These are phyloP conservation scores for Prunus salicina DNA, from an alignment of 306 rosid species.

Conservation along the genomic window DNA sequence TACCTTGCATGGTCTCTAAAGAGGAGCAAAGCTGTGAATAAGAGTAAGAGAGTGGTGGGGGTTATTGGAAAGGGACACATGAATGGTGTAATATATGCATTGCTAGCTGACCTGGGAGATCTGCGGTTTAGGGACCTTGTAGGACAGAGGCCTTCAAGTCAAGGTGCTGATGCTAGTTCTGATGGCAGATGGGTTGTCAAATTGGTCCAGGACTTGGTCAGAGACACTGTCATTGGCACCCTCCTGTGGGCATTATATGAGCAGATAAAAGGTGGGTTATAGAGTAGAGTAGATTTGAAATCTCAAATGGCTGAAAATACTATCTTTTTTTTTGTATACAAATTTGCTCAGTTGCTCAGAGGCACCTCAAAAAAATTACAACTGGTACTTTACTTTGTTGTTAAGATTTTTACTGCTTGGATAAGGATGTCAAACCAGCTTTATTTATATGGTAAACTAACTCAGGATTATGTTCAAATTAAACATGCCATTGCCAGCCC, in stretches of 20 bases:
- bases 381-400: neutral
- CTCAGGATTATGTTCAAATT: no score
- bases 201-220: slow-evolving; percentile 53
- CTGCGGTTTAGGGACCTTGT: slow-evolving; percentile 71
- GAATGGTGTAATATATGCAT: slow-evolving; percentile 76
- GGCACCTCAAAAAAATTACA: neutral
- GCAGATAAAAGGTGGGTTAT: slow-evolving; percentile 28
- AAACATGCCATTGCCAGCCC: no score
- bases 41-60: slow-evolving; percentile 77
- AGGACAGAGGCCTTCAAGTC: slow-evolving; percentile 36
- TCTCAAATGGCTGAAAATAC: neutral
- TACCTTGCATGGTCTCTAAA: slow-evolving; percentile 91
- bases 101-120: slow-evolving; percentile 62
- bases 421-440: neutral
- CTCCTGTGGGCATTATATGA: slow-evolving; percentile 81
- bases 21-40: slow-evolving; percentile 89
- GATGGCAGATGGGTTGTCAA: slow-evolving; percentile 29
- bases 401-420: neutral
- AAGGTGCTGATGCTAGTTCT: slow-evolving; percentile 6
- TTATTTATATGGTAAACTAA: no score
- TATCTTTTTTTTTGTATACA: neutral
- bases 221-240: slow-evolving; percentile 66
- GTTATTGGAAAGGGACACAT: slow-evolving; percentile 91
- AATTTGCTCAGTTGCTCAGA: neutral
- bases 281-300: neutral